These are phyloP conservation scores for Dictyostelium discoideum DNA, from an alignment of 78 protist genomes.

Conservation along the genomic window DNA sequence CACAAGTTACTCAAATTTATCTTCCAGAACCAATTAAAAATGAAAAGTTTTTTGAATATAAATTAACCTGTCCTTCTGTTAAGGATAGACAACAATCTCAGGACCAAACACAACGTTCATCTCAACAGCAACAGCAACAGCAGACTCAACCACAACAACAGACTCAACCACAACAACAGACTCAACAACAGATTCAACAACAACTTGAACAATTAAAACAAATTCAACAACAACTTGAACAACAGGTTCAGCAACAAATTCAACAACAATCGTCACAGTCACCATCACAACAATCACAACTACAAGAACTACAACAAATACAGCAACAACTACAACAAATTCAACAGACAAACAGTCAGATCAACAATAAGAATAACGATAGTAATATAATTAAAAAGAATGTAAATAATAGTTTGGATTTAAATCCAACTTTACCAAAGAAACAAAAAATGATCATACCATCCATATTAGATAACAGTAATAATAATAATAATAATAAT, in stretches of 20 bases:
- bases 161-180: neutral
- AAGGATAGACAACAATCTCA: neutral
- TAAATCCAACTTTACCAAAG: neutral
- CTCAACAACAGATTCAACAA: neutral
- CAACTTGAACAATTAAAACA: neutral
- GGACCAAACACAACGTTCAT: neutral
- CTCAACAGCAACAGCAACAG: neutral
- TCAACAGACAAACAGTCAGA: neutral
- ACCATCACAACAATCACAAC: neutral
- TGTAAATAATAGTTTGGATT: neutral
- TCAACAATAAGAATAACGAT: neutral
- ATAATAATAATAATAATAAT: neutral
- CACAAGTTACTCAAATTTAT: slow-evolving; percentile 73
- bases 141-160: neutral
- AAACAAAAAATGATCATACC: neutral
- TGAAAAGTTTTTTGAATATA: slow-evolving; percentile 56
- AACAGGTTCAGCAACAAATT: neutral
- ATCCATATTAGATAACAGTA: neutral
- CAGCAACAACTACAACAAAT: neutral
- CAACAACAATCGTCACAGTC: neutral
- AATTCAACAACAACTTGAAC: neutral
- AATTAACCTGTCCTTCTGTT: slow-evolving; percentile 10
- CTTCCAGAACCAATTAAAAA: slow-evolving; percentile 67
- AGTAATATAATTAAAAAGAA: neutral
- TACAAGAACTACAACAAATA: neutral